phyloP scores from a whole-genome alignment of 371 early-diverging fungal species.

The Fennellomyces sp. region DNA sequence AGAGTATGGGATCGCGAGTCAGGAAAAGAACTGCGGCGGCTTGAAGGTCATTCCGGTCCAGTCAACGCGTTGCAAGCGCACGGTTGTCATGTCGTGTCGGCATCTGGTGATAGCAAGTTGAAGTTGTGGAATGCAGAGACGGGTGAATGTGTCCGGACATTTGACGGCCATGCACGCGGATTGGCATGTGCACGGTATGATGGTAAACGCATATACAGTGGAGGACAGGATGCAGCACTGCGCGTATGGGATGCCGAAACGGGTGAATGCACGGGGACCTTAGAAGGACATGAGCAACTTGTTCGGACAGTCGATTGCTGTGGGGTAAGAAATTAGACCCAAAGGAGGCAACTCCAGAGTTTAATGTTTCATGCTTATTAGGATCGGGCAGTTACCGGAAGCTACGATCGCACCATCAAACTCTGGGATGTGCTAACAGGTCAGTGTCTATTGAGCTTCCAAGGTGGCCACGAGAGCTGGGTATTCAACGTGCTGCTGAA shows the following conservation, averaged over 20 bases:
- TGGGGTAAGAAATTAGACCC: slow-evolving; percentile 62
- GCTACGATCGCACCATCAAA: slow-evolving; percentile 94
- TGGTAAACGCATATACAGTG: slow-evolving; percentile 84
- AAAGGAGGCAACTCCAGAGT: not conserved
- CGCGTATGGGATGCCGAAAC: slow-evolving; percentile 91
- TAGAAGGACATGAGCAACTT: slow-evolving; percentile 88
- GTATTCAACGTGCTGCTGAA: slow-evolving; percentile 91
- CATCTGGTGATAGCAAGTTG: slow-evolving; percentile 86
- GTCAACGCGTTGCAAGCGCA: slow-evolving; percentile 87
- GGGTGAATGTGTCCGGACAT: slow-evolving; percentile 65
- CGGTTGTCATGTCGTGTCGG: slow-evolving; percentile 75
- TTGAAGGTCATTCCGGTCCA: slow-evolving; percentile 84
- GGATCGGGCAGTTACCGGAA: slow-evolving; percentile 49
- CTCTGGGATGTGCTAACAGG: slow-evolving; percentile 81
- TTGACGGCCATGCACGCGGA: slow-evolving; percentile 80
- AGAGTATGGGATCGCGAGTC: slow-evolving; percentile 51
- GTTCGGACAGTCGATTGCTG: slow-evolving; percentile 88
- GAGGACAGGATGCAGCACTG: slow-evolving; percentile 90
- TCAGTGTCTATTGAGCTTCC: slow-evolving; percentile 57
- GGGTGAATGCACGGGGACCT: slow-evolving; percentile 71
- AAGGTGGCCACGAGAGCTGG: slow-evolving; percentile 85
- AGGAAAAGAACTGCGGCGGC: slow-evolving; percentile 59
- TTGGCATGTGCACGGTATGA: slow-evolving; percentile 93
- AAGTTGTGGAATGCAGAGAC: slow-evolving; percentile 86
- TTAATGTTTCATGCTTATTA: not conserved